A percentile compares a stretch with the other conserved stretches of the same genome.
Conservation (phyloP, 2,329 filamentous ascomycete genomes). For the Hymenoscyphus occultus region DNA sequence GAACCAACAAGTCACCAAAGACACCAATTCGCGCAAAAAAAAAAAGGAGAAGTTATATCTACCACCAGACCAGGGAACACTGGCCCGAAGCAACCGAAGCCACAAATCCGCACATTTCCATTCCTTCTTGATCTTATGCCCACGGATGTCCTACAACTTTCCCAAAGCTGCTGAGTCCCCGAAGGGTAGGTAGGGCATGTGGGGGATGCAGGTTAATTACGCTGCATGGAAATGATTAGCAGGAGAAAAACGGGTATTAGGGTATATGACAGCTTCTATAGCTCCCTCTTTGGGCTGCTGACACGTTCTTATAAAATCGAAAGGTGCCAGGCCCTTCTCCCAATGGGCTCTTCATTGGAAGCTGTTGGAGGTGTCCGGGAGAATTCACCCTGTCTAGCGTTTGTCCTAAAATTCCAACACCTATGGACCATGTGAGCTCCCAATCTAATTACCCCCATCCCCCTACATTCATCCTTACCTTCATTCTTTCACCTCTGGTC, state of each 20-base stretch:
- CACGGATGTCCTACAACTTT: neutral
- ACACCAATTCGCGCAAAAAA: neutral
- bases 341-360: neutral
- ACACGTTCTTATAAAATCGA: neutral
- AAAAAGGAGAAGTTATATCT: neutral
- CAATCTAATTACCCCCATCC: neutral
- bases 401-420: neutral
- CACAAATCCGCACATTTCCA: neutral
- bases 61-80: neutral
- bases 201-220: neutral
- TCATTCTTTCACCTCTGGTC: no score
- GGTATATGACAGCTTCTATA: neutral
- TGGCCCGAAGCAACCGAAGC: neutral
- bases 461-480: no score
- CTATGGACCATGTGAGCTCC: neutral
- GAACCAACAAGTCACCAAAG: neutral
- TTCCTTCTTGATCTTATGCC: neutral
- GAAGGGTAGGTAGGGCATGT: neutral
- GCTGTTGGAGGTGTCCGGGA: neutral
- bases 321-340: neutral
- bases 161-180: neutral
- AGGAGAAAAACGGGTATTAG: no score
- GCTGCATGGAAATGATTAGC: neutral
- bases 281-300: neutral
- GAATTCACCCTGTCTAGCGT: neutral